Percentiles rank a stretch among this genome's conserved stretches.
phyloP scores from a whole-genome alignment of 371 early-diverging fungal species.

The Syncephalastrum racemosum region DNA sequence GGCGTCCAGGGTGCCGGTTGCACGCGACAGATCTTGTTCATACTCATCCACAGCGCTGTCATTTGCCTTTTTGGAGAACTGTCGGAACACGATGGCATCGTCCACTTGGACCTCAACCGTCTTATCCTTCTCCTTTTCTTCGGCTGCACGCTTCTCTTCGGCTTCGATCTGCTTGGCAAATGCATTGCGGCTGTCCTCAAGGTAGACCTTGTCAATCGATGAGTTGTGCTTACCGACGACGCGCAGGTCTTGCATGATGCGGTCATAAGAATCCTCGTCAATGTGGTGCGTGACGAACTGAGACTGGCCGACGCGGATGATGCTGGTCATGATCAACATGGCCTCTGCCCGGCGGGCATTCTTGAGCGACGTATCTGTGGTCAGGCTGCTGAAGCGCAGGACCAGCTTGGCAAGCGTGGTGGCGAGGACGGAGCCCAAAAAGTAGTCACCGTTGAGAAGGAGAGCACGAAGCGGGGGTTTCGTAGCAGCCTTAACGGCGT shows the following conservation, averaged over 20 bases:
- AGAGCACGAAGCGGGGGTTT: conserved; percentile 75
- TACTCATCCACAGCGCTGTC: conserved; percentile 77
- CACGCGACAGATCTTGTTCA: conserved; percentile 84
- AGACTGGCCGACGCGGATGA: conserved; percentile 91
- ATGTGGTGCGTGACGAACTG: conserved; percentile 81
- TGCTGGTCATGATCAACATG: conserved; percentile 95
- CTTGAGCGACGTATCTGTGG: conserved; percentile 47
- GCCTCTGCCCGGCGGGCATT: conserved; percentile 88
- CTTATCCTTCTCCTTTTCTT: conserved; percentile 64
- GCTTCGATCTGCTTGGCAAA: conserved; percentile 79
- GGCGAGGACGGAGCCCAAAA: conserved; percentile 84
- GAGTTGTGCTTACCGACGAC: conserved; percentile 68
- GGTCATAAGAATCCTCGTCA: conserved; percentile 95
- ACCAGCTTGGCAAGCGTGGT: conserved; percentile 89
- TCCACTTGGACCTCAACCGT: conserved; percentile 81
- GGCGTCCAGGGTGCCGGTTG: conserved; percentile 75
- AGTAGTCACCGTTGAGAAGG: conserved; percentile 91
- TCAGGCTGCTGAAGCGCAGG: conserved; percentile 65
- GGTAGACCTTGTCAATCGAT: conserved; percentile 67
- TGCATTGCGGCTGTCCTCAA: conserved; percentile 77
- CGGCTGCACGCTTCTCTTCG: conserved; percentile 60
- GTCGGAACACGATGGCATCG: conserved; percentile 86
- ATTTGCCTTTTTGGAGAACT: conserved; percentile 74
- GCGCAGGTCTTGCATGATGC: conserved; percentile 88
- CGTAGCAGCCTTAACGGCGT: conserved; percentile 65